Conservation (phyloP, 345 rosid genomes). For the Brassica napus region DNA sequence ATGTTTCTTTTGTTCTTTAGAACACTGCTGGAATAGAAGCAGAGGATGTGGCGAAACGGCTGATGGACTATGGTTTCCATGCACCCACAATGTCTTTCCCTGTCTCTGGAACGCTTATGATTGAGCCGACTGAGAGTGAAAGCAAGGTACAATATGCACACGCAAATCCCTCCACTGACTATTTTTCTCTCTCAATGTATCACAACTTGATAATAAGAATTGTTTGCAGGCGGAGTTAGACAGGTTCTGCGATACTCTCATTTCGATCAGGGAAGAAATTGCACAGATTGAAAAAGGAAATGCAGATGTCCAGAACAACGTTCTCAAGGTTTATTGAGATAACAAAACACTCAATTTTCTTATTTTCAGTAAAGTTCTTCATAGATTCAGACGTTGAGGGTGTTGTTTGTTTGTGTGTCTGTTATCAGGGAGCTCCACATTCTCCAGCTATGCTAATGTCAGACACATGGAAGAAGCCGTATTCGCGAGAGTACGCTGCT, state of each 20-base stretch:
- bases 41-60: slow-evolving; percentile 98
- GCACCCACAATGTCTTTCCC: slow-evolving; percentile 99
- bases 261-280: slow-evolving; percentile 95
- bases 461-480: slow-evolving; percentile 91
- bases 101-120: slow-evolving; percentile 97
- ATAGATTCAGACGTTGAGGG: not conserved
- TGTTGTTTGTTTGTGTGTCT: not conserved
- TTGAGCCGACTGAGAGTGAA: slow-evolving; percentile 99
- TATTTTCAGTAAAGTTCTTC: not conserved
- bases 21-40: slow-evolving; percentile 88
- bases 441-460: slow-evolving; percentile 99
- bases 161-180: not conserved
- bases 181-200: slow-evolving; percentile 1
- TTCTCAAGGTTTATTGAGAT: slow-evolving; percentile 68
- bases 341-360: too few species aligned
- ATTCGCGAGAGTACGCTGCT: slow-evolving; percentile 90
- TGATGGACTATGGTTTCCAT: slow-evolving; percentile 96
- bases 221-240: slow-evolving; percentile 90
- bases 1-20: slow-evolving; percentile 43
- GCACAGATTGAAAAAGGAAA: slow-evolving; percentile 89
- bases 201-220: slow-evolving; percentile 16
- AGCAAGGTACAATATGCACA: slow-evolving; percentile 65
- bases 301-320: slow-evolving; percentile 89
- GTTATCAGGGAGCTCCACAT: slow-evolving; percentile 91
- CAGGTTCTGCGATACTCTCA: slow-evolving; percentile 94